phyloP scores from a whole-genome alignment of 352 stramenopile genomes.

The Blastocystis sp. region DNA sequence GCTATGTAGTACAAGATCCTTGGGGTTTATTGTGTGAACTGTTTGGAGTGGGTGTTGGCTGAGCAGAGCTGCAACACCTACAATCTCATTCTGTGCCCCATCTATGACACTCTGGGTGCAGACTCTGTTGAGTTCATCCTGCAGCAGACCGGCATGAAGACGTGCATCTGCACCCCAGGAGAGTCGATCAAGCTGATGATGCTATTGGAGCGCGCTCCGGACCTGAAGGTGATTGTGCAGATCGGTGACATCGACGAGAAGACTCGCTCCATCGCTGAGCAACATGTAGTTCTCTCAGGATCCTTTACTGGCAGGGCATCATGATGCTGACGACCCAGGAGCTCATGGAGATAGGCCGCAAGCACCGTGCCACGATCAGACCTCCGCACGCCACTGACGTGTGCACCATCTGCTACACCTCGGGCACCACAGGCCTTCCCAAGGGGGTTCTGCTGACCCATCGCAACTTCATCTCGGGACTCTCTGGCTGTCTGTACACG shows the following conservation, averaged over 20 bases:
- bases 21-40: constrained; percentile 91
- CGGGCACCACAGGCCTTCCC: constrained; percentile 86
- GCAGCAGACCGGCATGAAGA: constrained; percentile 72
- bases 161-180: constrained; percentile 68
- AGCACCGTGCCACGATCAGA: constrained; percentile 65
- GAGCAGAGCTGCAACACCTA: constrained; percentile 80
- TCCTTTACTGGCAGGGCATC: background rate
- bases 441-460: constrained; percentile 80
- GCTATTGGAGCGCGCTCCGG: background rate
- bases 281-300: background rate
- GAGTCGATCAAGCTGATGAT: constrained; percentile 43
- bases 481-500: constrained; percentile 65
- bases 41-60: constrained; percentile 84
- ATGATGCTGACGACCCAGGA: constrained; percentile 40
- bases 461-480: constrained; percentile 71
- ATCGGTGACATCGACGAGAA: constrained; percentile 43
- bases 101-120: constrained; percentile 80
- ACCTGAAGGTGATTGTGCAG: constrained; percentile 45
- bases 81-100: constrained; percentile 72
- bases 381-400: constrained; percentile 74
- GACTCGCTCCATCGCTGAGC: background rate
- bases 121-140: constrained; percentile 77
- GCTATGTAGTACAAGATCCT: constrained; percentile 66
- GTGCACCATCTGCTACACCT: constrained; percentile 90
- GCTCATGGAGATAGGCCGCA: constrained; percentile 40